A percentile compares a stretch with the other conserved stretches of the same genome.
phyloP scores from a whole-genome alignment of 192 early-diverging fungal genomes.

The Coemansia sp. region DNA sequence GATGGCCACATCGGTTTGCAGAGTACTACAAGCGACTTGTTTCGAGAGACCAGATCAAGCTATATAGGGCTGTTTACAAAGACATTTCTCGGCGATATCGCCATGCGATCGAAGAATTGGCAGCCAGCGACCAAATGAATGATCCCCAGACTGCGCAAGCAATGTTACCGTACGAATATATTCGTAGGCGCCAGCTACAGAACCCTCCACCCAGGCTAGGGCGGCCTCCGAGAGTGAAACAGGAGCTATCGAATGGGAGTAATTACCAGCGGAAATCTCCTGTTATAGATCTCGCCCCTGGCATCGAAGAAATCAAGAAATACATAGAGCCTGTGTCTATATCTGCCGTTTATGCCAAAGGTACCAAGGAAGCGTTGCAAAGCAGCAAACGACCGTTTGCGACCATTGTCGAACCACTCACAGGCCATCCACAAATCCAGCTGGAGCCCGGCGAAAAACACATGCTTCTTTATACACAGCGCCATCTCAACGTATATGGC shows the following conservation, averaged over 20 bases:
- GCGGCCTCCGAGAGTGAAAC: not conserved
- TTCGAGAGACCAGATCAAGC: conserved; percentile 1
- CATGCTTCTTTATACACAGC: not conserved
- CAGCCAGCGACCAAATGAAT: conserved; percentile 2
- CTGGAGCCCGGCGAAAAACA: conserved; percentile 36
- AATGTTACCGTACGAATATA: conserved; percentile 28
- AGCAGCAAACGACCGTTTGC: conserved; percentile 5
- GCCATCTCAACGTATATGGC: not conserved
- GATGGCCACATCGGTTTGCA: conserved; percentile 36
- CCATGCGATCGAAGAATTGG: conserved; percentile 12
- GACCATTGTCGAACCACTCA: conserved; percentile 28
- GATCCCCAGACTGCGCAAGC: conserved; percentile 8
- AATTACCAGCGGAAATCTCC: not conserved
- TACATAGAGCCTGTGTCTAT: conserved; percentile 12
- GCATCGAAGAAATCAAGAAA: not conserved
- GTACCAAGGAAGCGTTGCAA: not conserved
- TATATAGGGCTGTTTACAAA: conserved; percentile 8
- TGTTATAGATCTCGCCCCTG: not conserved
- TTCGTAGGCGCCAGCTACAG: not conserved
- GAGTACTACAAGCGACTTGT: conserved; percentile 29
- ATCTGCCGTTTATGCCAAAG: conserved; percentile 1
- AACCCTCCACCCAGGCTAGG: not conserved
- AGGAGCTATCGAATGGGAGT: not conserved
- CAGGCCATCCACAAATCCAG: conserved; percentile 25
- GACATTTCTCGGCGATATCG: conserved; percentile 26